Base-by-base conservation (phyloP, 768 basidiomycete genomes). In the Mycena vitilis region DNA sequence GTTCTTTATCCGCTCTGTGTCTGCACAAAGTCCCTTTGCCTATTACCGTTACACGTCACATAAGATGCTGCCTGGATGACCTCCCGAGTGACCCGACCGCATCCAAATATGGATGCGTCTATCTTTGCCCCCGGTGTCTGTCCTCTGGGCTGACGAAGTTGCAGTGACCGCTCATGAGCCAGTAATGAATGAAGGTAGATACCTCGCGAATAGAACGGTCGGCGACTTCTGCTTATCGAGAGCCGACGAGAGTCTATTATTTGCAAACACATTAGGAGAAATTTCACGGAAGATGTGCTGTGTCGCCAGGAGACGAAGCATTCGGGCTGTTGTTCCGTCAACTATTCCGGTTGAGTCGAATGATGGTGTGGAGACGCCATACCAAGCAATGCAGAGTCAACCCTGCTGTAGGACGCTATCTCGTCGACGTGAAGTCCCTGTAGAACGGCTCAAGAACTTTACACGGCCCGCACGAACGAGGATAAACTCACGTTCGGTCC, bases 261-360 rank as follows among this genome's bases (percentile, higher is more conserved):
- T 75, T 0, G 74, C 73, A 57, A 78, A 82, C 7, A 76, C 75
- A 53, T 77, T 62, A 2, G 77, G 77, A 1, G 58, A 64, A 37
- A 76, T 72, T 63, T 82, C 81, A 18, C 58, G 61, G 72, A 80
- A 81, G 48, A 81, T 74, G 59, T 81, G 75, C 59, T 77, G 73
- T 0, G 77, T 77, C 6, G 81, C 79, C 10, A 81, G 75, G n/a
- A 76, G 71, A 10, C 80, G 75, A 4, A 82, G 71, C 34, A 75
- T 67, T 22, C 80, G 75, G 10, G 68, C 78, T 81, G 38, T n/a
- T 22, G 10, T 16, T 40, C 30, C 30, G 40, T 40, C 10, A 15
- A 40, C 10, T 40, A 15, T 40, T 40, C 7, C 10, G 10, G 15
- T 40, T 2, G 10, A 9, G 11, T 40, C 40, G 2, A 16, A 16